These are phyloP conservation scores for Erodium maritimum DNA, from an alignment of 345 rosid genomes.

Conservation along the genomic window DNA sequence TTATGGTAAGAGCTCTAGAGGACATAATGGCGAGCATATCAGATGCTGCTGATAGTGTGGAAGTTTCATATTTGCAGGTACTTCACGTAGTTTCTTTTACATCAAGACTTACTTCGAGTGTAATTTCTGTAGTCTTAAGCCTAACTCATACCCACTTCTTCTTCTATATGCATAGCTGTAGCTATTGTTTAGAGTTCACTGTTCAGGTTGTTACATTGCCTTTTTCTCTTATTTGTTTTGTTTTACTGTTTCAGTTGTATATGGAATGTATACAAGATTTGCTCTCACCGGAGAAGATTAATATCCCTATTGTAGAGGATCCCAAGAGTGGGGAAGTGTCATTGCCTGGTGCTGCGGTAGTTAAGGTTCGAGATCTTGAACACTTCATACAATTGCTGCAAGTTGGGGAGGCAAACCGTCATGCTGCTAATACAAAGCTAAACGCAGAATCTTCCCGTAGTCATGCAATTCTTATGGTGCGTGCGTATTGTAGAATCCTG, in stretches of 20 bases:
- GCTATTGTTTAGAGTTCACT: too few relatives aligned
- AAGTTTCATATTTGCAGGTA: constrained; percentile 89
- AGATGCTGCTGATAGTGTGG: constrained; percentile 46
- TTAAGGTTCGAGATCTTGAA: constrained; percentile 49
- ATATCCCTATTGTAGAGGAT: constrained; percentile 66
- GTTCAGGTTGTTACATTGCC: not conserved
- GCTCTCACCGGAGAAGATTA: constrained; percentile 70
- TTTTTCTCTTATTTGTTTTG: not conserved
- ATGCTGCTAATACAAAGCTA: constrained; percentile 78
- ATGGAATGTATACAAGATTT: constrained; percentile 93
- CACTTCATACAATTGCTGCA: constrained; percentile 66
- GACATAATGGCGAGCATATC: constrained; percentile 45
- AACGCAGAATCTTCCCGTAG: constrained; percentile 97
- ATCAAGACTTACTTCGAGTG: not conserved
- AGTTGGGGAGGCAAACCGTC: constrained; percentile 77
- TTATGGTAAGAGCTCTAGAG: constrained; percentile 86
- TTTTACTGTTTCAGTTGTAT: constrained; percentile 46
- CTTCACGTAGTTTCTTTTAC: constrained; percentile 5
- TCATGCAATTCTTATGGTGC: constrained; percentile 85
- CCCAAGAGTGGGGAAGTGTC: constrained; percentile 78
- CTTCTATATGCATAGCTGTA: not conserved
- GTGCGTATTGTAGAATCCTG: constrained; percentile 6
- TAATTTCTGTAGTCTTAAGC: not conserved
- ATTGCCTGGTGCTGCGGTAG: constrained; percentile 55
- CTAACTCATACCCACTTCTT: not conserved